Evolutionary conservation across 225 moss, liverwort and hornwort species (phyloP), one percentile per base, ranked within the genome.

Genomic region (Lunularia cruciata): DNA sequence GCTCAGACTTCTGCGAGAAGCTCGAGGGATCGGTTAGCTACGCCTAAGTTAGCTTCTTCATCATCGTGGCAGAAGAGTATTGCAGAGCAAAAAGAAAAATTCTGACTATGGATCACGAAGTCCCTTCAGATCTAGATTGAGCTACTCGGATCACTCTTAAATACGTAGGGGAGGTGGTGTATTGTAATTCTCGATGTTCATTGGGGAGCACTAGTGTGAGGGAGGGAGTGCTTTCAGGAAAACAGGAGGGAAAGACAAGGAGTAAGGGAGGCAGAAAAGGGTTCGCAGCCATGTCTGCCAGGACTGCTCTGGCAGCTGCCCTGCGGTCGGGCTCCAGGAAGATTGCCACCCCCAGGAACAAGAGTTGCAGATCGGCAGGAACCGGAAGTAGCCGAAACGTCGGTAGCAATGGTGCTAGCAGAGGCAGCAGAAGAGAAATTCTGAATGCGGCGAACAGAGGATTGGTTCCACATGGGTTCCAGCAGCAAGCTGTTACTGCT

Each of bases 301-400:
- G 89, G 31, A 85, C 76, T 81, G 89, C 87, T 68, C 73, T 88
- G 84, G 77, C 83, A 69, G 83, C 78, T 64, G 89, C 76, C 42
- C 55, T 88, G 79, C 87, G 81, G 81, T 81, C 83, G 55, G 86
- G 85, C 67, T 70, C 70, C 11, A 78, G 84, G 36, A 80, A 86
- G 38, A 63, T 82, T 18, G 63, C 83, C 25, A 57, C 23, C 33
- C 32, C 57, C 16, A 32, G 25, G 16, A 57, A 32, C 49, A 16
- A 49, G 36, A 51, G 69, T 42, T 65, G 68, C 70, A 67, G 65
- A 47, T 36, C 57, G 19, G n/a, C 38, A 23, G 30, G 65, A 72
- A 55, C 75, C 53, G 81, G 66, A 58, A 65, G 70, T 60, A 80
- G 82, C 64, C 78, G 80, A 11, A 79, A 83, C 71, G 67, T 74